Evolutionary conservation across 2,329 filamentous ascomycete genomes (phyloP), one percentile per base, ranked within the genome.

Genomic region (Malbranchea cinnamomea): DNA sequence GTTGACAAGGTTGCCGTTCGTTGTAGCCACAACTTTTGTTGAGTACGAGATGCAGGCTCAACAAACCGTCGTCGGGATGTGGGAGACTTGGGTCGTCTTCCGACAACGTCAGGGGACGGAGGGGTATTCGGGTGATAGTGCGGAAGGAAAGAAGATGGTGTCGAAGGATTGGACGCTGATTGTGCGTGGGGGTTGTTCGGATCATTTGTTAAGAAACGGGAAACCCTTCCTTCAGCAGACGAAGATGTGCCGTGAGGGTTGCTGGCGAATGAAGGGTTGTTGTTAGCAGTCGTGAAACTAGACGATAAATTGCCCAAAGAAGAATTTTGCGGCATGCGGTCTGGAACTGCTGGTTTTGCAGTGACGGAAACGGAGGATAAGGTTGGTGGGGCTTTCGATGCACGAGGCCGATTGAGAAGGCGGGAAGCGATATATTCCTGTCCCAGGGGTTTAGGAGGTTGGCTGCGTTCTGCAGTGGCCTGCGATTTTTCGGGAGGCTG

Each of bases 281-380:
- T 48, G 19, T 45, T 35, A 9, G 40, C 45, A 23, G 50, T 47
- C 22, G n/a, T n/a, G n/a, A 52, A 43, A 28, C 39, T 47, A 27
- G 49, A 44, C 32, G 50, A 44, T 23, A 57, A 36, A 30, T 49
- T 58, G 12, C 50, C 45, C 19, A 57, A 40, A 27, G 52, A 53
- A 28, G 48, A 42, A 35, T 47, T 51, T 34, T 50, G 47, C n/a
- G 53, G 49, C 33, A 49, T 35, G 17, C 49, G 40, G 41, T 54
- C 46, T 23, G 50, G 37, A 17, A 45, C 42, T 21, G 47, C 42
- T 4, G 56, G 54, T 23, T 52, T 55, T 4, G 52, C 59, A 27
- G 53, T 54, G 9, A 56, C 59, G n/a, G 57, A 62, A 13, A 62
- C 51, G 4, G 59, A 61, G 18, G 59, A 61, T 53, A 63, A 59